Evolutionary conservation across 1,284 basidiomycete species (phyloP), one percentile per base, ranked within the genome.

Genomic region (Pterulicium gracile): DNA sequence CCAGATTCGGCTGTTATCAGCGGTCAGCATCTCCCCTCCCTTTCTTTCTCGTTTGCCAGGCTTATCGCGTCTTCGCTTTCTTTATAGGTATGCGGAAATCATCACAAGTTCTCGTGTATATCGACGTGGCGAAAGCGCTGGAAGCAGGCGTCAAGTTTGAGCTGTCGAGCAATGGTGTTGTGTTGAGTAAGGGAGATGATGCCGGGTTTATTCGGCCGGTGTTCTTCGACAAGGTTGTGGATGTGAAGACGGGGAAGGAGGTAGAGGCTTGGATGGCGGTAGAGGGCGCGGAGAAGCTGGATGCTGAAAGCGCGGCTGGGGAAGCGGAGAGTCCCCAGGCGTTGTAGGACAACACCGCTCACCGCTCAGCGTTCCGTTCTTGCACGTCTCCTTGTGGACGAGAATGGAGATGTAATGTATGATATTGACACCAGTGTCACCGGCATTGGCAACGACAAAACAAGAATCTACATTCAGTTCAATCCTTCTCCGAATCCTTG

Each of bases 81-180:
- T 32, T 10, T 42, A 23, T 48, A 89, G 89, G 89, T 18, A 88
- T 93, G 83, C 79, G 89, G 22, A 69, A 62, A 2, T 76, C 73
- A 1, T 82, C 86, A 2, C 71, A 82, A 52, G 65, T 92, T 34
- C 68, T 90, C 32, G 80, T 94, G 45, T 90, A 78, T 52, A 67
- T 94, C 49, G 70, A 94, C 54, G 67, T 91, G 3, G 68, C 73
- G 42, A 77, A 73, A 51, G 88, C 88, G 0, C 64, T 94, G 24
- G 70, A 73, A 43, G 77, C 77, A 5, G 86, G 84, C 0, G 69
- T 91, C 56, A 67, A 72, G 43, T 88, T 95, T 54, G 76, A 70
- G 56, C 61, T 88, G 1, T 93, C 89, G 1, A 66, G 74, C 1
- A 95, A 94, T 52, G 88, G 88, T 2, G 91, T 94, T 4, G 73